Conservation (phyloP, 2,329 filamentous ascomycete genomes). For the Helicocarpus griseus region DNA sequence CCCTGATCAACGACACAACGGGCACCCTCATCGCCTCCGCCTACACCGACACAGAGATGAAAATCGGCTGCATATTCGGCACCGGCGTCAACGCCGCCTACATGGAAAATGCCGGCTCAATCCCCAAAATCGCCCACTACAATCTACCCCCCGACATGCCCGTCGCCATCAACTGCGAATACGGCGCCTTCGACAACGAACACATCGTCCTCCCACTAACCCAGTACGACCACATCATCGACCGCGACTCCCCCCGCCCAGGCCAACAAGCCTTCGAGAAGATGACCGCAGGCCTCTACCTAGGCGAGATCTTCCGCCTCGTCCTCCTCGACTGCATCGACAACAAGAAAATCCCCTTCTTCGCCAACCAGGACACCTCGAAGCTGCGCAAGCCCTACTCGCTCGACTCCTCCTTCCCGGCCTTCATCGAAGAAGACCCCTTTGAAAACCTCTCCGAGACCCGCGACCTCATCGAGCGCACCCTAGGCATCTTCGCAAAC, state of each 20-base stretch:
- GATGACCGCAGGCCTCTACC: conserved; percentile 91
- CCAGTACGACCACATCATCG: conserved; percentile 75
- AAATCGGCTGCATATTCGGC: conserved; percentile 95
- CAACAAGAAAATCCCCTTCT: conserved; percentile 63
- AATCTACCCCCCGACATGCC: conserved; percentile 74
- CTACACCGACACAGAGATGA: conserved; percentile 90
- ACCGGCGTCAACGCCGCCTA: conserved; percentile 98
- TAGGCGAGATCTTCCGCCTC: conserved; percentile 89
- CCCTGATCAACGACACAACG: conserved; percentile 95
- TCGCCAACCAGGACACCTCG: conserved; percentile 71
- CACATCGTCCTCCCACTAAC: conserved; percentile 78
- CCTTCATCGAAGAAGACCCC: conserved; percentile 86
- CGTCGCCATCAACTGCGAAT: conserved; percentile 97
- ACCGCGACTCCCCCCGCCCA: conserved; percentile 82
- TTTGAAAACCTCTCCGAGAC: conserved; percentile 94
- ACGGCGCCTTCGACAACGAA: conserved; percentile 93
- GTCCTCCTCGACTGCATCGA: conserved; percentile 79
- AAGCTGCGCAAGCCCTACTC: conserved; percentile 78
- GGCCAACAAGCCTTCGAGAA: conserved; percentile 96
- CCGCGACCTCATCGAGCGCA: conserved; percentile 66
- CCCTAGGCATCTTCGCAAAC: conserved; percentile 61
- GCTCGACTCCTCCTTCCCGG: conserved; percentile 87
- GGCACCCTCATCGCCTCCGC: conserved; percentile 93
- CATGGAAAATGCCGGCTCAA: conserved; percentile 84
- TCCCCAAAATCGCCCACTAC: conserved; percentile 88